Conservation (phyloP, 2,329 filamentous ascomycete genomes). For the Ophiostoma australiae region DNA sequence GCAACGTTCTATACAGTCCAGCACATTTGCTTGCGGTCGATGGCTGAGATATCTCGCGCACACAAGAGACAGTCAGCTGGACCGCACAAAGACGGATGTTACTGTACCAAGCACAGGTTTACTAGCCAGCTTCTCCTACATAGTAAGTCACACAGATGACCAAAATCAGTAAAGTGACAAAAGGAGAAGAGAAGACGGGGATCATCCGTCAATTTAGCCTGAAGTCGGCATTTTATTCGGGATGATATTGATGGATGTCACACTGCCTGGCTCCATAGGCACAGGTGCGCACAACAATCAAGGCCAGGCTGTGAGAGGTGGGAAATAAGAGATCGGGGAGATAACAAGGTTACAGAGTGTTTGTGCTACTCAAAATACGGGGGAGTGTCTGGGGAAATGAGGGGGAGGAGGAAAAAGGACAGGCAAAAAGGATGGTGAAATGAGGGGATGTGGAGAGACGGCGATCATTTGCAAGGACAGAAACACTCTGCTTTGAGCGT, state of each 20-base stretch:
- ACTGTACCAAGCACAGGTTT: neutral
- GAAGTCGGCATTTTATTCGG: neutral
- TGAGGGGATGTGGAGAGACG: conserved; percentile 9
- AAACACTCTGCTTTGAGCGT: neutral
- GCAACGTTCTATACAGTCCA: neutral
- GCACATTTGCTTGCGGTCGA: neutral
- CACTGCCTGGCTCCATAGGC: neutral
- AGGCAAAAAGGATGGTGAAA: conserved; percentile 1
- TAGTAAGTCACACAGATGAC: neutral
- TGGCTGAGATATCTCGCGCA: neutral
- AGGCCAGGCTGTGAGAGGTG: neutral
- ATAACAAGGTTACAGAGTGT: neutral
- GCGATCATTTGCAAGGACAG: neutral
- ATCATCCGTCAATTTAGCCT: neutral
- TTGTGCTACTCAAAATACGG: neutral
- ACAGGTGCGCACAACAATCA: neutral
- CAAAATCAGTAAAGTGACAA: neutral
- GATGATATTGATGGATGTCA: neutral
- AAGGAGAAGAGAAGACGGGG: neutral
- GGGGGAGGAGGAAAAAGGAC: conserved; percentile 5
- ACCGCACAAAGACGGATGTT: neutral
- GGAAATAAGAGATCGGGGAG: conserved; percentile 7
- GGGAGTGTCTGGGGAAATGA: neutral
- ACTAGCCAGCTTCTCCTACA: no score
- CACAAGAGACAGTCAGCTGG: neutral